phyloP scores from a whole-genome alignment of 129 eudicot genomes.

The Ambrosia artemisiifolia region DNA sequence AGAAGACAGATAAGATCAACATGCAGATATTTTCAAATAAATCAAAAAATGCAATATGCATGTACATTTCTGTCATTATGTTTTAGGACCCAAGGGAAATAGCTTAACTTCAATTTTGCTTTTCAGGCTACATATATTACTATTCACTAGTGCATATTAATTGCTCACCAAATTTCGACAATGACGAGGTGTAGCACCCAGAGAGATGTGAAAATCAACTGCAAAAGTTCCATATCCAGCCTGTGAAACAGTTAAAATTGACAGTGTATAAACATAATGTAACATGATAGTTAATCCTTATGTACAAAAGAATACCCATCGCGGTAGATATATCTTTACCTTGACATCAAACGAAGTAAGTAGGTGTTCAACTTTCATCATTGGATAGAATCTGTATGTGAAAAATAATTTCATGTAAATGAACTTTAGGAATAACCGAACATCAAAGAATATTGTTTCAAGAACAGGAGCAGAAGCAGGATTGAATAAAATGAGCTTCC shows the following conservation, averaged over 20 bases:
- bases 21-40: constrained; percentile 7
- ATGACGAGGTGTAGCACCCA: constrained; percentile 28
- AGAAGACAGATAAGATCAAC: constrained; percentile 1
- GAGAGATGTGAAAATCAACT: constrained; percentile 31
- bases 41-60: background rate
- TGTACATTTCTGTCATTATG: background rate
- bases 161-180: constrained; percentile 32
- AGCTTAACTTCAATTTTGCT: background rate
- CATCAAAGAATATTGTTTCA: background rate
- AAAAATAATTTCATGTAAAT: constrained; percentile 4
- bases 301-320: background rate
- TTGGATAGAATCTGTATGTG: constrained; percentile 44
- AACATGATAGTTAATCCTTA: background rate
- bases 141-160: background rate
- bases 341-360: constrained; percentile 31
- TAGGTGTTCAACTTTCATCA: constrained; percentile 30
- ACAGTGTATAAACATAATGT: background rate
- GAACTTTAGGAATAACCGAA: constrained; percentile 3
- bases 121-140: background rate
- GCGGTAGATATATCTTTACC: constrained; percentile 14
- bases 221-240: constrained; percentile 36
- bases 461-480: no score
- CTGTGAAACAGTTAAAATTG: constrained; percentile 22
- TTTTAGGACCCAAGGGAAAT: constrained; percentile 9
- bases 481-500: no score